Base-by-base conservation (phyloP, 176 grass and related monocot species). In the Miscanthus lutarioriparius region DNA sequence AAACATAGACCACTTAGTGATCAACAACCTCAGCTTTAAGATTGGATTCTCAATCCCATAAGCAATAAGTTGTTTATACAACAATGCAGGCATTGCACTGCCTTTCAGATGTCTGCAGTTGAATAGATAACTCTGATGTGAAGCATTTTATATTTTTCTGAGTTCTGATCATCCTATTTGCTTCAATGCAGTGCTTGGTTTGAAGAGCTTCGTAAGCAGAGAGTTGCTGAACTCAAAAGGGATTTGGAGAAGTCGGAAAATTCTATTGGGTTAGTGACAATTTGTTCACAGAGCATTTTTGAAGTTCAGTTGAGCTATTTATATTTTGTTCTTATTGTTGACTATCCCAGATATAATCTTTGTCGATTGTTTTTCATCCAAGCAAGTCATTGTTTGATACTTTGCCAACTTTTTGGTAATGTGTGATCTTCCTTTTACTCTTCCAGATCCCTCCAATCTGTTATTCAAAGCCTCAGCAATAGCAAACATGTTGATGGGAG, bases 141-240 rank as follows among this genome's bases (percentile, higher is more conserved):
- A 64, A 49, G 63, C n/a, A 45, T 19, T 6, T 66, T 30, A 7
- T 49, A 66, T 51, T 80, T 63, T 41, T 40, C 22, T 40, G n/a
- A 39, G 2, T 20, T 56, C 49, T 51, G 36, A 72, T 36, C 22
- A 56, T 64, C 89, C 28, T 65, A 76, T 68, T 86, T 80, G 58
- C 77, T 89, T 78, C 43, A 56, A 84, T 90, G 7, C 82, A 97
- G 94, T 84, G 86, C 87, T 87, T 97, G 92, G 94, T 97, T 85
- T 81, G 94, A 97, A 3, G 94, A 94, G 66, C 90, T 97, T 84
- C 87, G 92, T 59, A 97, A 97, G 74, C 89, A 80, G 63, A 94
- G 94, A 90, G 86, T 97, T 47, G 85, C 87, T 82, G 89, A 97
- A 80, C 72, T 97, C 49, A 97, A 84, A 88, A 88, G 83, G 44